Percentiles rank a stretch among this genome's conserved stretches.
phyloP scores from a whole-genome alignment of 306 rosid species.

The Rubus parviflorus region DNA sequence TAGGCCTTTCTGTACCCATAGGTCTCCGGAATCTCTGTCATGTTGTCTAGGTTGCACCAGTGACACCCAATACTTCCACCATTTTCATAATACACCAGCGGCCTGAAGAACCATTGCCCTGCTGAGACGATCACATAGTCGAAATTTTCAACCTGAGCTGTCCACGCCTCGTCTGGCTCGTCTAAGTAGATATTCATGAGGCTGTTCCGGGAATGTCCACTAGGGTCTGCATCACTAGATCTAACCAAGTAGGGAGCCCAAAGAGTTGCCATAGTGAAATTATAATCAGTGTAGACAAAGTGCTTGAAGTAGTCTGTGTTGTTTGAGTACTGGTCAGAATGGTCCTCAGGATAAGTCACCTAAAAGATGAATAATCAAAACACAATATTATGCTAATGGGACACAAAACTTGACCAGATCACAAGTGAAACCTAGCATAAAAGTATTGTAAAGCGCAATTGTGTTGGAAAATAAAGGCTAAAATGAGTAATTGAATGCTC shows the following conservation, averaged over 20 bases:
- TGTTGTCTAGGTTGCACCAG: constrained; percentile 44
- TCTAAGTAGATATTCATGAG: constrained; percentile 66
- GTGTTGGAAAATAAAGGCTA: not conserved
- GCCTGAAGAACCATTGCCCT: constrained; percentile 93
- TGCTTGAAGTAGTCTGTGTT: constrained; percentile 47
- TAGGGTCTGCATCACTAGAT: constrained; percentile 43
- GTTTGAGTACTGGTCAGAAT: constrained; percentile 37
- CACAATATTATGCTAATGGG: not conserved
- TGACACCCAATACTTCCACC: constrained; percentile 57
- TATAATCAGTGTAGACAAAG: constrained; percentile 56
- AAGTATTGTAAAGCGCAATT: not conserved
- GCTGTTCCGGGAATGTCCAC: constrained; percentile 44
- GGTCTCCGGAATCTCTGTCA: constrained; percentile 33
- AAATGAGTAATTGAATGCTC: constrained; percentile 9
- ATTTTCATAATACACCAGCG: constrained; percentile 51
- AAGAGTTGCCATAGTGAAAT: constrained; percentile 60
- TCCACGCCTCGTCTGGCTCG: constrained; percentile 64
- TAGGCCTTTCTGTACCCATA: constrained; percentile 71
- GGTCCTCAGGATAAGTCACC: constrained; percentile 67
- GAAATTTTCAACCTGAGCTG: constrained; percentile 41
- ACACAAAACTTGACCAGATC: not conserved
- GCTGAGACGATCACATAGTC: constrained; percentile 78
- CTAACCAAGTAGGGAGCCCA: constrained; percentile 83
- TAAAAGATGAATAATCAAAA: constrained; percentile 24
- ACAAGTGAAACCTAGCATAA: not conserved